These are phyloP conservation scores for Phaffomyces thermotolerans DNA, from an alignment of 805 yeast genomes.

Conservation along the genomic window DNA sequence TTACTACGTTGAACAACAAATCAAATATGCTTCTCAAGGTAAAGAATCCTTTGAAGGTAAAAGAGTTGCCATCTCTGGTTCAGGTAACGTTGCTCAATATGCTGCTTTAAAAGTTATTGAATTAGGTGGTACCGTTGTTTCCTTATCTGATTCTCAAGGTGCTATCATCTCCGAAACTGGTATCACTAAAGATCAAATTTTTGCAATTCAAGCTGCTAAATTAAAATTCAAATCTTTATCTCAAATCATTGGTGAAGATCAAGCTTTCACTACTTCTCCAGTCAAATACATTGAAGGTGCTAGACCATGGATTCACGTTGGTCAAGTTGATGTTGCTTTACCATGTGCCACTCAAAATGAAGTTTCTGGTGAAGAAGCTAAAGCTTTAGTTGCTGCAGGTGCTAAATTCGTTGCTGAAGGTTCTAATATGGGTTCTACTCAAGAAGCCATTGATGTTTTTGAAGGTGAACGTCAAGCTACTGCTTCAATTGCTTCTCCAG, in stretches of 20 bases:
- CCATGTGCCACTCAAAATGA: conserved; percentile 99
- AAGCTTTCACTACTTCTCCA: conserved; percentile 48
- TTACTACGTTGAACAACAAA: conserved; percentile 96
- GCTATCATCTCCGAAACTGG: conserved; percentile 72
- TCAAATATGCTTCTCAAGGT: conserved; percentile 85
- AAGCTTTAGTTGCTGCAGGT: conserved; percentile 88
- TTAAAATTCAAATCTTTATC: conserved; percentile 69
- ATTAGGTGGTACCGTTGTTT: conserved; percentile 91
- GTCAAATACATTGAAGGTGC: conserved; percentile 86
- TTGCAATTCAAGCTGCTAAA: conserved; percentile 70
- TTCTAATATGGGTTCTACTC: conserved; percentile 98
- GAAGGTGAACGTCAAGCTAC: conserved; percentile 66
- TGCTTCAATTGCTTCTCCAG: conserved; percentile 34
- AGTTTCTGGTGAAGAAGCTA: conserved; percentile 94
- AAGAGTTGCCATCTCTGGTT: conserved; percentile 94
- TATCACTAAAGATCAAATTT: conserved; percentile 76
- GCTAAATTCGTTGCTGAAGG: conserved; percentile 95
- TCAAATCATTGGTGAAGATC: conserved; percentile 51
- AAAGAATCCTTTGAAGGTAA: conserved; percentile 87
- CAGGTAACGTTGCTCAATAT: conserved; percentile 98
- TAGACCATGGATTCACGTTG: conserved; percentile 94
- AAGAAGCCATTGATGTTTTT: conserved; percentile 91
- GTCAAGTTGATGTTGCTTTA: conserved; percentile 88
- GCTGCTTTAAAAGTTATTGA: conserved; percentile 97
- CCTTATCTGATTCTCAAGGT: conserved; percentile 94